phyloP scores from a whole-genome alignment of 2,329 filamentous ascomycete genomes.

The Albifimbria verrucaria region DNA sequence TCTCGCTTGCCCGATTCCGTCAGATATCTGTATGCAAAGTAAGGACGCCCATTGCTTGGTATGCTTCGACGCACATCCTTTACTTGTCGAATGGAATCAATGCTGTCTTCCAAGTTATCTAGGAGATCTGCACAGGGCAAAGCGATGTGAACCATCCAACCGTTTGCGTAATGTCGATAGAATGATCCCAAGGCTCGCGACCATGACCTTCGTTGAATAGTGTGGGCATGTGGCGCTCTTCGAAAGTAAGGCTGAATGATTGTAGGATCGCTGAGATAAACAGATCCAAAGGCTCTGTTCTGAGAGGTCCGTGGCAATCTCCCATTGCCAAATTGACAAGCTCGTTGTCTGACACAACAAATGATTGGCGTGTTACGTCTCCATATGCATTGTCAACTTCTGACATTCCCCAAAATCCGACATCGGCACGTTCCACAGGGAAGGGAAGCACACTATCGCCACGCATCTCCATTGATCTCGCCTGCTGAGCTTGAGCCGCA shows the following conservation, averaged over 20 bases:
- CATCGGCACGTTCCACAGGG: conserved; percentile 1
- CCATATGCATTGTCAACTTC: conserved; percentile 7
- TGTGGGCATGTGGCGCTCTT: conserved; percentile 26
- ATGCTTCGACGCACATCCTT: conserved; percentile 12
- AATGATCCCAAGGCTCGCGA: conserved; percentile 30
- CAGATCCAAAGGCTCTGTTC: conserved; percentile 35
- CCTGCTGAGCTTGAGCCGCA: conserved; percentile 29
- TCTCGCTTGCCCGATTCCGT: background rate
- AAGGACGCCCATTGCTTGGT: conserved; percentile 5
- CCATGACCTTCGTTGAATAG: conserved; percentile 41
- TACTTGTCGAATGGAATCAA: conserved; percentile 7
- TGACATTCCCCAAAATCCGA: conserved; percentile 17
- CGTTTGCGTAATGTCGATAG: conserved; percentile 32
- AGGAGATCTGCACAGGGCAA: conserved; percentile 24
- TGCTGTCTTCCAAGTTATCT: background rate
- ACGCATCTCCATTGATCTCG: conserved; percentile 3
- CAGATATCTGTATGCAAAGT: conserved; percentile 7
- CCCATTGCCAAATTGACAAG: conserved; percentile 12
- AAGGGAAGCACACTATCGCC: conserved; percentile 4
- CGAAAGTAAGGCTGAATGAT: conserved; percentile 32
- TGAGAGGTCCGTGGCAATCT: conserved; percentile 24
- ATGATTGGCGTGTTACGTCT: conserved; percentile 3
- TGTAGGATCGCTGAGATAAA: conserved; percentile 29
- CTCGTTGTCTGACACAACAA: conserved; percentile 5
- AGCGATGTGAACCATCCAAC: conserved; percentile 46